Evolutionary conservation across 2,329 filamentous ascomycete species (phyloP), one percentile per base, ranked within the genome.

Genomic region (Xenoacremonium recifei): DNA sequence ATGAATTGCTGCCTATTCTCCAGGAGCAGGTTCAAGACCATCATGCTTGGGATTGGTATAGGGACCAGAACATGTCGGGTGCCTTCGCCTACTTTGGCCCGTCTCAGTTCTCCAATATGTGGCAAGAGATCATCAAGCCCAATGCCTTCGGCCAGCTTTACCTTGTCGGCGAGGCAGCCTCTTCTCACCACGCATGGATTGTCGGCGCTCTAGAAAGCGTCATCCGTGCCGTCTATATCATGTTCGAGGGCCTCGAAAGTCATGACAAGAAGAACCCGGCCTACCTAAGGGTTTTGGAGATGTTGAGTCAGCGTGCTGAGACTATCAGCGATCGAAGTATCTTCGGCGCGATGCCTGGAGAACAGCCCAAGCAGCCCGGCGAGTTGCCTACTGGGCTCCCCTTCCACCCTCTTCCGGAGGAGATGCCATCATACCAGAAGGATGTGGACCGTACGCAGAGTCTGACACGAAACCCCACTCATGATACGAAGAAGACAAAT

Each of bases 81-180:
- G 53, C 53, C 0, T 56, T 56, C 4, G 53, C 50, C 2, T 56
- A 54, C 27, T 56, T 54, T 9, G 49, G 53, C 0, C 53, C 53
- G 0, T 30, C 48, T 0, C 53, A 55, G 1, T 55, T 54, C 21
- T 52, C 48, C 21, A 52, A 55, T 2, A 55, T 54, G 53, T 55
- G 53, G 50, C 31, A 45, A 1, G 48, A 55, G 5, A 50, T 55
- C 3, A 52, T 48, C 27, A 54, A 55, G 44, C 50, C 53, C 11
- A 53, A 55, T 15, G 37, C 51, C 1, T 55, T 42, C 6, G 50
- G 53, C 2, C 45, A 55, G 10, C 11, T 55, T 2, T 52, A 54
- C 3, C 32, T 56, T 0, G n/a, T 56, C 3, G 48, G 53, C 0
- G 53, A 56, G n/a, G 53, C 50, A 1, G 35, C 53, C 4, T 54